Percentiles rank a stretch among this genome's conserved stretches.
Evolutionary conservation across 345 rosid species (phyloP).

Genomic region (Sisymbrium altissimum): DNA sequence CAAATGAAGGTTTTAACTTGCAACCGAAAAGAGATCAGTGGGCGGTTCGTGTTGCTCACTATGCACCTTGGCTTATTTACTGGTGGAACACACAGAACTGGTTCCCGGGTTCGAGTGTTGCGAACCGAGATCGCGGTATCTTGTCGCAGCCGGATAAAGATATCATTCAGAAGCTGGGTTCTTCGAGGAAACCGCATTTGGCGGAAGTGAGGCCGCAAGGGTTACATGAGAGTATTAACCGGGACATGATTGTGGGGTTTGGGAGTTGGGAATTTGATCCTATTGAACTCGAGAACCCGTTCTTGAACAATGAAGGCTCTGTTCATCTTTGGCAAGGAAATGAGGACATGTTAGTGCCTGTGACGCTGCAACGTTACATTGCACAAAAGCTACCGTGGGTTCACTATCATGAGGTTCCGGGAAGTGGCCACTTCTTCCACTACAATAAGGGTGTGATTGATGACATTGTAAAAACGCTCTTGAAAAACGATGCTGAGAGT

Average conservation of each 20-base stretch:
- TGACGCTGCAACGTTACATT: constrained; percentile 43
- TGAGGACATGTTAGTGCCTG: constrained; percentile 60
- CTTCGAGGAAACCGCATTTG: constrained; percentile 24
- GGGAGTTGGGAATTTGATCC: constrained; percentile 77
- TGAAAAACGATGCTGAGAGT: constrained; percentile 9
- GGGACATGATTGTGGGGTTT: constrained; percentile 52
- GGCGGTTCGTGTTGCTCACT: constrained; percentile 53
- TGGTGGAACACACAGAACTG: constrained; percentile 64
- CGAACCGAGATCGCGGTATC: not conserved
- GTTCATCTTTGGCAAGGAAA: constrained; percentile 76
- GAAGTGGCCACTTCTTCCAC: constrained; percentile 48
- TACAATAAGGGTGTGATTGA: constrained; percentile 40
- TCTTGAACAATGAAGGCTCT: constrained; percentile 40
- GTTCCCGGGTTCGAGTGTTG: constrained; percentile 44
- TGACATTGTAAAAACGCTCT: constrained; percentile 45
- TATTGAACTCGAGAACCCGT: constrained; percentile 51
- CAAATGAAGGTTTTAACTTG: constrained; percentile 37
- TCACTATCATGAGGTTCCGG: constrained; percentile 60
- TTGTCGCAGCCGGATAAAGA: constrained; percentile 40
- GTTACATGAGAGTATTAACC: constrained; percentile 46
- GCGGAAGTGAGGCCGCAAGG: constrained; percentile 63
- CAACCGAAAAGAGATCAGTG: constrained; percentile 45
- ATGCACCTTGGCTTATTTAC: constrained; percentile 53
- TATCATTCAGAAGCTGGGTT: constrained; percentile 14
- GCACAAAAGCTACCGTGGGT: constrained; percentile 65